These are phyloP conservation scores for Leishmania gerbilli DNA, from an alignment of 208 protist species.

Conservation along the genomic window DNA sequence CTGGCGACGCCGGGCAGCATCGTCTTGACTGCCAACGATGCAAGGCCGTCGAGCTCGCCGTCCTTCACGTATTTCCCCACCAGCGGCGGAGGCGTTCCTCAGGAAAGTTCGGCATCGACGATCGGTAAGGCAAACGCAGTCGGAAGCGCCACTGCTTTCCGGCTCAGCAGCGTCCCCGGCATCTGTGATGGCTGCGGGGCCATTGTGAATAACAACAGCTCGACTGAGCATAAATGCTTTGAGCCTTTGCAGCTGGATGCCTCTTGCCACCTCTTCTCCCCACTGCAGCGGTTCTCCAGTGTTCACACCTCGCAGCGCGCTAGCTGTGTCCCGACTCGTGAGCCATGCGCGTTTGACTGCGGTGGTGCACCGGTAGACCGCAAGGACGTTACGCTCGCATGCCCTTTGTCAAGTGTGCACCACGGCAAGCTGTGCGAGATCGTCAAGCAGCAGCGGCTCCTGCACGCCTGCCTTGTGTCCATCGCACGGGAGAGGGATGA, in stretches of 20 bases:
- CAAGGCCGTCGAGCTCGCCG: conserved; percentile 18
- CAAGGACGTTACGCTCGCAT: neutral
- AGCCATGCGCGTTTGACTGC: neutral
- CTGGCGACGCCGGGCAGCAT: neutral
- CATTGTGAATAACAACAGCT: conserved; percentile 4
- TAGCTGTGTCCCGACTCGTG: neutral
- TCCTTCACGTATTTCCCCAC: conserved; percentile 30
- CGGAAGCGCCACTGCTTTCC: neutral
- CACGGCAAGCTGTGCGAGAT: neutral
- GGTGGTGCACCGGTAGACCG: neutral
- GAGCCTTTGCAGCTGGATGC: conserved; percentile 23
- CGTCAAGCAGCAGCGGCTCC: conserved; percentile 19
- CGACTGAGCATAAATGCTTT: conserved; percentile 19
- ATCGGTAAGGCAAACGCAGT: neutral
- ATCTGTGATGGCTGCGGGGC: neutral
- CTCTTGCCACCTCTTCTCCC: neutral
- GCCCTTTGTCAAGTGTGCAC: neutral
- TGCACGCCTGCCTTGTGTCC: conserved; percentile 21
- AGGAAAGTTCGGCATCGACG: neutral
- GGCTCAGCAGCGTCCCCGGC: neutral
- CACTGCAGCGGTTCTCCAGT: conserved; percentile 4
- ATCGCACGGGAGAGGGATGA: conserved; percentile 11
- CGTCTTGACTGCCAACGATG: neutral
- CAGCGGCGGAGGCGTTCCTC: neutral
- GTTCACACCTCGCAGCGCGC: conserved; percentile 7